Conservation (phyloP, 139 green algal genomes). For the Spirogloea muscicola region DNA sequence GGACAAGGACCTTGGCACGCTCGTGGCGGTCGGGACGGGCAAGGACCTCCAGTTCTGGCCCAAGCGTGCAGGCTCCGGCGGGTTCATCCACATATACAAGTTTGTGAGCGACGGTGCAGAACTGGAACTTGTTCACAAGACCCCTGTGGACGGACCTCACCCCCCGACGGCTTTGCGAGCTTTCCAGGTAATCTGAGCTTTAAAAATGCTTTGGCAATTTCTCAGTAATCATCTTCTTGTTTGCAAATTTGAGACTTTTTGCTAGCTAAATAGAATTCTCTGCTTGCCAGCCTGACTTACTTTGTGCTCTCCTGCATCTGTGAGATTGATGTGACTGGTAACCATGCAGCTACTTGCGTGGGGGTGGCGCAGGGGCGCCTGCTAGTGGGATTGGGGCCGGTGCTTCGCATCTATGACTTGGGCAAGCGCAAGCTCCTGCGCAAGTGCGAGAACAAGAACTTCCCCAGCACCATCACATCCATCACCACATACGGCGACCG, state of each 20-base stretch:
- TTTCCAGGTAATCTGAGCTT: too few relatives aligned
- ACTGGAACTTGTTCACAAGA: slow-evolving; percentile 89
- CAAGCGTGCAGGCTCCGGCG: slow-evolving; percentile 61
- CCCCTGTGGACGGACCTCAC: slow-evolving; percentile 67
- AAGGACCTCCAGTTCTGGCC: slow-evolving; percentile 81
- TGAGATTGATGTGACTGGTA: too few relatives aligned
- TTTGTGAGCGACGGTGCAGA: slow-evolving; percentile 50
- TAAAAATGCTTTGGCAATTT: too few relatives aligned
- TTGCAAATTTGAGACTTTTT: too few relatives aligned
- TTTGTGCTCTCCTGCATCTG: too few relatives aligned
- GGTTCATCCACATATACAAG: slow-evolving; percentile 74
- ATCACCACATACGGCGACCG: slow-evolving; percentile 68
- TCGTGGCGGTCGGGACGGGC: slow-evolving; percentile 80
- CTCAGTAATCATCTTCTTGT: too few relatives aligned
- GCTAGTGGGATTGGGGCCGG: slow-evolving; percentile 79
- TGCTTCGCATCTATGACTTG: slow-evolving; percentile 87
- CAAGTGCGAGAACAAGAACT: slow-evolving; percentile 88
- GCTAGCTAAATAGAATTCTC: too few relatives aligned
- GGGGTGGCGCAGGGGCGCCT: too few relatives aligned
- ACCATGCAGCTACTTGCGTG: too few relatives aligned
- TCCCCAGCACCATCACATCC: slow-evolving; percentile 72
- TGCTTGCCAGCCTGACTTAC: too few relatives aligned
- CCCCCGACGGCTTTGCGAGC: slow-evolving; percentile 72
- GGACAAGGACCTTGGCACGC: neutral
- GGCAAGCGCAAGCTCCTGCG: slow-evolving; percentile 95